Percentiles rank a stretch among this genome's conserved stretches.
Evolutionary conservation across 2,329 filamentous ascomycete species (phyloP).

Genomic region (Aspergillus neoniger): DNA sequence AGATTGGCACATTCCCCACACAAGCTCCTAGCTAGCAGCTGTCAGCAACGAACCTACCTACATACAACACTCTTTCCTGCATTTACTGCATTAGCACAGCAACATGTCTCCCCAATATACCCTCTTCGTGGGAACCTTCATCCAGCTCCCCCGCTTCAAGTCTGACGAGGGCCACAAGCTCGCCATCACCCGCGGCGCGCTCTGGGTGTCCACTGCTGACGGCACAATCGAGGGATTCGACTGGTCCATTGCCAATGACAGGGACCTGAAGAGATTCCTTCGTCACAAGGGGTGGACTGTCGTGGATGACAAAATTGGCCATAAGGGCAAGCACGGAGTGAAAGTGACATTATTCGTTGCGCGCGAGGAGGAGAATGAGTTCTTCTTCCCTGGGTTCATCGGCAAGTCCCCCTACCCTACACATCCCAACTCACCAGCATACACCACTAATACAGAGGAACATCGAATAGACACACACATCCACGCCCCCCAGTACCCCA

Average conservation of each 20-base stretch:
- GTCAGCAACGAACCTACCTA: background rate
- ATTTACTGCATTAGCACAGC: background rate
- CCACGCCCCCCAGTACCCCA: constrained; percentile 93
- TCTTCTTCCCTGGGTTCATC: constrained; percentile 53
- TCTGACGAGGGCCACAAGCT: constrained; percentile 50
- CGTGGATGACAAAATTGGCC: constrained; percentile 6
- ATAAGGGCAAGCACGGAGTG: constrained; percentile 24
- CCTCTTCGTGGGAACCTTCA: constrained; percentile 64
- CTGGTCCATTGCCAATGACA: constrained; percentile 33
- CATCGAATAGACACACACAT: constrained; percentile 77
- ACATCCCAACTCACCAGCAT: background rate
- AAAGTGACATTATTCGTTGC: constrained; percentile 38
- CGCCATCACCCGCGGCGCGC: constrained; percentile 52
- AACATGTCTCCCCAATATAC: constrained; percentile 29
- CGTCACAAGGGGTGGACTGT: constrained; percentile 36
- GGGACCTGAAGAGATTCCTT: constrained; percentile 29
- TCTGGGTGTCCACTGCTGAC: constrained; percentile 36
- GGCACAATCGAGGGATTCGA: constrained; percentile 39
- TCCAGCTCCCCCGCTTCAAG: constrained; percentile 54
- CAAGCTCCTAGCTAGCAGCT: background rate
- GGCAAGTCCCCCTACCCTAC: constrained; percentile 31
- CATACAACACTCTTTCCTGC: background rate
- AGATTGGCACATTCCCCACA: background rate
- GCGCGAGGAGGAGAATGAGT: constrained; percentile 45
- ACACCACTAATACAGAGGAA: background rate